phyloP scores from a whole-genome alignment of 2,329 filamentous ascomycete species.

The Didymella arachidicola region DNA sequence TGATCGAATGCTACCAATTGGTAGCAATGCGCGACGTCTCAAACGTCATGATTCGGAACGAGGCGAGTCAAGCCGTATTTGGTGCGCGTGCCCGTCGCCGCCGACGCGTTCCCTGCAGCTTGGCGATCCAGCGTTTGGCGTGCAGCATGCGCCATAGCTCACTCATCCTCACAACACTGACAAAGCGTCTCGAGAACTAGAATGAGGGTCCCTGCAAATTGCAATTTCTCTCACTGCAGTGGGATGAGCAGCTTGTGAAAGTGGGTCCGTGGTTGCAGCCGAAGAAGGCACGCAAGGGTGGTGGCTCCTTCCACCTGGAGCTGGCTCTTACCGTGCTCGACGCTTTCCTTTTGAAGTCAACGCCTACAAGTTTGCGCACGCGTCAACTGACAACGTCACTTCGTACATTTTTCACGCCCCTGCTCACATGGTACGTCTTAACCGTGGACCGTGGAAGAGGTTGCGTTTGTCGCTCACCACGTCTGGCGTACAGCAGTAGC shows the following conservation, averaged over 20 bases:
- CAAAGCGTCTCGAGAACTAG: background rate
- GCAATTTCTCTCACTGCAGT: background rate
- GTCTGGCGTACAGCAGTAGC: slow-evolving; percentile 2
- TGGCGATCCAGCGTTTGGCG: slow-evolving; percentile 9
- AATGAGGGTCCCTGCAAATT: background rate
- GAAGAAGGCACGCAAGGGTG: background rate
- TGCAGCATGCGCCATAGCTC: slow-evolving; percentile 8
- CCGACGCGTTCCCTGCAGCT: slow-evolving; percentile 19
- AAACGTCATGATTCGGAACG: slow-evolving; percentile 20
- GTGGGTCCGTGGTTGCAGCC: background rate
- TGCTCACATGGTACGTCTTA: slow-evolving; percentile 16
- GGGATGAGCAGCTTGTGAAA: background rate
- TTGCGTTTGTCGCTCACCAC: slow-evolving; percentile 9
- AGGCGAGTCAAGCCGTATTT: slow-evolving; percentile 9
- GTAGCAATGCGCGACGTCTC: slow-evolving; percentile 4
- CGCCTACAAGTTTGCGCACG: background rate
- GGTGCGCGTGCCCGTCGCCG: slow-evolving; percentile 12
- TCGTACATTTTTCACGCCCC: background rate
- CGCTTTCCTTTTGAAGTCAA: background rate
- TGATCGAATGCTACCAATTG: background rate
- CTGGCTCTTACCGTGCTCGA: background rate
- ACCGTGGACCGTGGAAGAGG: slow-evolving; percentile 1
- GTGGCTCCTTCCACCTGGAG: background rate
- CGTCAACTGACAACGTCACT: background rate
- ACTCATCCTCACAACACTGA: slow-evolving; percentile 3